A percentile compares a stretch with the other conserved stretches of the same genome.
These are phyloP conservation scores for Polyporus tsugae DNA, from an alignment of 1,284 basidiomycete species.

Conservation along the genomic window DNA sequence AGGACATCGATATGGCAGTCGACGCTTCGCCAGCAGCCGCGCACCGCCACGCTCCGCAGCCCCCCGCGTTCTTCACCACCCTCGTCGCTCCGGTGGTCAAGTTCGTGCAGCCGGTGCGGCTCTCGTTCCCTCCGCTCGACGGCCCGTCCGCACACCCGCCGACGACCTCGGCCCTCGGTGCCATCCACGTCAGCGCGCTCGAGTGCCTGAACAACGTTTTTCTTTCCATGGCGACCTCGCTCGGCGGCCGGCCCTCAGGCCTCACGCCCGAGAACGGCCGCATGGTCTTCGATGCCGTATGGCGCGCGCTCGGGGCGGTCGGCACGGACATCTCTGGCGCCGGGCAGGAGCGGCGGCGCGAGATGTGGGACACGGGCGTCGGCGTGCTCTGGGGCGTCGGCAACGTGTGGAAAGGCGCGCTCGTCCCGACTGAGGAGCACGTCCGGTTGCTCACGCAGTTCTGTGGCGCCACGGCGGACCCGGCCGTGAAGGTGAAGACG, in stretches of 20 bases:
- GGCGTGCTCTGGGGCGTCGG: constrained; percentile 85
- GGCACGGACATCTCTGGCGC: constrained; percentile 63
- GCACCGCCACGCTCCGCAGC: constrained; percentile 30
- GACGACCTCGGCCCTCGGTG: constrained; percentile 82
- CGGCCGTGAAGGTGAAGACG: constrained; percentile 72
- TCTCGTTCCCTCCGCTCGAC: constrained; percentile 83
- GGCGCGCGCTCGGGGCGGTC: constrained; percentile 61
- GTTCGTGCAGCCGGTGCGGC: constrained; percentile 73
- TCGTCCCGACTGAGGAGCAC: constrained; percentile 67
- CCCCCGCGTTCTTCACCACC: constrained; percentile 52
- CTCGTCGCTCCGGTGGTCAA: constrained; percentile 69
- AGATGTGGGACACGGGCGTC: constrained; percentile 77
- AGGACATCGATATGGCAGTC: constrained; percentile 45
- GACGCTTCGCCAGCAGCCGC: constrained; percentile 39
- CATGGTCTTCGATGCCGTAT: constrained; percentile 68
- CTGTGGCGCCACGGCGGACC: constrained; percentile 63
- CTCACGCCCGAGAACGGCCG: constrained; percentile 59
- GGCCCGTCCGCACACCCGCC: constrained; percentile 81
- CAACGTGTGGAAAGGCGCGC: constrained; percentile 67
- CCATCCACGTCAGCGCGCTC: constrained; percentile 84
- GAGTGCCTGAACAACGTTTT: constrained; percentile 94
- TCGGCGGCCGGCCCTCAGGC: constrained; percentile 40
- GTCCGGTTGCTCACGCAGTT: constrained; percentile 73
- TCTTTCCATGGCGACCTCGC: constrained; percentile 67
- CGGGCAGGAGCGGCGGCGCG: constrained; percentile 70